Percentiles rank a stretch among this genome's conserved stretches.
Evolutionary conservation across 2,329 filamentous ascomycete genomes (phyloP).

Genomic region (Colletotrichum magnum): DNA sequence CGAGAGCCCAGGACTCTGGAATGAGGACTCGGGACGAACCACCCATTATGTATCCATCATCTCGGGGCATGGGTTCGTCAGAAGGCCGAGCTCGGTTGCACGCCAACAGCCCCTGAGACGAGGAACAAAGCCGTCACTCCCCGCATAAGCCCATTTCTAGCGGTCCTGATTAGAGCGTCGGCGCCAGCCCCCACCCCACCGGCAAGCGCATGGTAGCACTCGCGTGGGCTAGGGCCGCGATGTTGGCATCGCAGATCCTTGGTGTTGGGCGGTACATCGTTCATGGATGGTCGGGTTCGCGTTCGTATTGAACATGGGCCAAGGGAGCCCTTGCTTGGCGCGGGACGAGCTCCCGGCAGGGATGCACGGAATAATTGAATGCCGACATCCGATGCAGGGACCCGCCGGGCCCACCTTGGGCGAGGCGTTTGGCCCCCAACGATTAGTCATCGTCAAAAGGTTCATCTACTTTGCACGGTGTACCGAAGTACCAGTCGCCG

Average conservation of each 20-base stretch:
- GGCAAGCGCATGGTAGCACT: constrained; percentile 6
- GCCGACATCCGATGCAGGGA: not conserved
- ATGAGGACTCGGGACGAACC: not conserved
- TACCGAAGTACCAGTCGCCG: constrained; percentile 1
- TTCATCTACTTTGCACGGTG: not conserved
- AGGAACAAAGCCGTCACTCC: not conserved
- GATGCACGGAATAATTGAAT: not conserved
- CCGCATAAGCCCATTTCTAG: constrained; percentile 25
- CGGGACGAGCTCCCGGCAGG: constrained; percentile 7
- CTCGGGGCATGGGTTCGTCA: not conserved
- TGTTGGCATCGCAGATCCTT: constrained; percentile 21
- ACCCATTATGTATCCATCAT: constrained; percentile 18
- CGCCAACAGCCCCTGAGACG: constrained; percentile 6
- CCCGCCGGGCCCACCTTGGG: too few relatives aligned
- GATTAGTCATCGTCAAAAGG: not conserved
- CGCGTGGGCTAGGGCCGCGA: constrained; percentile 8
- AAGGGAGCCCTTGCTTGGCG: not conserved
- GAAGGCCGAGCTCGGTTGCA: not conserved
- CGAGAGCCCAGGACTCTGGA: not conserved
- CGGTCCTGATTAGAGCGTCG: constrained; percentile 6
- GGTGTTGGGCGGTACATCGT: constrained; percentile 24
- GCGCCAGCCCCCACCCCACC: constrained; percentile 3
- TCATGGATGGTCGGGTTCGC: constrained; percentile 32
- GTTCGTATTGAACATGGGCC: constrained; percentile 27
- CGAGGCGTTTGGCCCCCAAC: not conserved